phyloP scores from a whole-genome alignment of 1,284 basidiomycete genomes.

The Amylostereum chailletii region DNA sequence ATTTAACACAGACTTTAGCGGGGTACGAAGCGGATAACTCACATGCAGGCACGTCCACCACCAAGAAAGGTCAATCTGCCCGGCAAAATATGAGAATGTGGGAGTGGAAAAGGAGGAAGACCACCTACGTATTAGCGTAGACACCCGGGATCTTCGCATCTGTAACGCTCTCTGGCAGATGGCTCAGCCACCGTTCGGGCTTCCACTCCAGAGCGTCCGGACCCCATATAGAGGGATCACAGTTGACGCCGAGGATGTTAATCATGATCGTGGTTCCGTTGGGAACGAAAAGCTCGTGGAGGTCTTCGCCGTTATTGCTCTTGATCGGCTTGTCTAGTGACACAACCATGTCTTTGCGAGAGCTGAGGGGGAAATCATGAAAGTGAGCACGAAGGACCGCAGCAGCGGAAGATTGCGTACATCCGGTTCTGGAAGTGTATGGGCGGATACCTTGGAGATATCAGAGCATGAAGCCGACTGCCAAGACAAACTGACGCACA shows the following conservation, averaged over 20 bases:
- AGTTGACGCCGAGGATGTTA: background rate
- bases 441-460: background rate
- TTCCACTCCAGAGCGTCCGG: background rate
- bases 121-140: background rate
- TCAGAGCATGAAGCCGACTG: background rate
- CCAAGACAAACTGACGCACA: conserved; percentile 10
- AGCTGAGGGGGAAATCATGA: background rate
- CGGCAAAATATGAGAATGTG: background rate
- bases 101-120: background rate
- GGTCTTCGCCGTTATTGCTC: background rate
- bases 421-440: background rate
- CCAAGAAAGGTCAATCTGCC: background rate
- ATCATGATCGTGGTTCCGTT: background rate
- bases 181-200: background rate
- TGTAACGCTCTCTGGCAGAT: background rate
- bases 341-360: background rate
- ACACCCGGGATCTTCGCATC: background rate
- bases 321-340: background rate
- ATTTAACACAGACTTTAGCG: background rate
- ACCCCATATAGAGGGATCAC: background rate
- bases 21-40: background rate
- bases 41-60: background rate
- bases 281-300: background rate
- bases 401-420: background rate
- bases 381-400: background rate